Base-by-base conservation (phyloP, 768 basidiomycete genomes). In the Pleurotus giganteus region DNA sequence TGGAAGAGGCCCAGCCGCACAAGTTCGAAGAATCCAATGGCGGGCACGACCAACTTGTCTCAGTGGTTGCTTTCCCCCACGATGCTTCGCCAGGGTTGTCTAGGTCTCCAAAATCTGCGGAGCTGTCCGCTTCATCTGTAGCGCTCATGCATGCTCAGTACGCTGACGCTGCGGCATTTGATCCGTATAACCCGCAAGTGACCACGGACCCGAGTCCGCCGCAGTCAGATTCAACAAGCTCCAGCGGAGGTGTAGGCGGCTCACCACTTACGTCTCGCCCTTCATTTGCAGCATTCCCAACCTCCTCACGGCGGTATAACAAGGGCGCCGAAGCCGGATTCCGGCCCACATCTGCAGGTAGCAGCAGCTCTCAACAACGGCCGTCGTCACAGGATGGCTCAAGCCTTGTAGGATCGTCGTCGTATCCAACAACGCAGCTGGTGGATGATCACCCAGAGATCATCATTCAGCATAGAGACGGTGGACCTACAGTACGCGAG, bases 391-490 rank as follows among this genome's bases (percentile, higher is more conserved):
- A 19, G 12, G 49, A 51, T 37, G 49, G 29, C 13, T 37, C 49
- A 24, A 45, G 44, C 26, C 44, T 13, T 11, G 44, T 28, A 27
- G 19, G 31, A 13, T 47, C 36, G 29, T 42, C 50, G 41, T 24
- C 37, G 28, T 53, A 43, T 37, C 50, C 21, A 44, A 51, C 23
- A 51, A 49, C 37, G 3, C 49, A 34, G 2, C 19, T 51, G 17
- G 15, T 39, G 2, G 55, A 42, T n/a, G 46, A 37, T 21, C 59
- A 57, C 13, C 65, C 64, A 5, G 73, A 73, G 41, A 66, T 74
- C 58, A 65, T 75, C 39, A 68, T 74, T 21, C 74, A 74, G 55
- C 75, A 76, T 60, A 61, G 65, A 28, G 74, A 76, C 52, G 73
- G 69, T 12, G 65, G 63, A 24, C 60, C 57, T 36, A 55, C 68